Evolutionary conservation across 2,329 filamentous ascomycete genomes (phyloP).

Genomic region (Paecilomyces niveus): DNA sequence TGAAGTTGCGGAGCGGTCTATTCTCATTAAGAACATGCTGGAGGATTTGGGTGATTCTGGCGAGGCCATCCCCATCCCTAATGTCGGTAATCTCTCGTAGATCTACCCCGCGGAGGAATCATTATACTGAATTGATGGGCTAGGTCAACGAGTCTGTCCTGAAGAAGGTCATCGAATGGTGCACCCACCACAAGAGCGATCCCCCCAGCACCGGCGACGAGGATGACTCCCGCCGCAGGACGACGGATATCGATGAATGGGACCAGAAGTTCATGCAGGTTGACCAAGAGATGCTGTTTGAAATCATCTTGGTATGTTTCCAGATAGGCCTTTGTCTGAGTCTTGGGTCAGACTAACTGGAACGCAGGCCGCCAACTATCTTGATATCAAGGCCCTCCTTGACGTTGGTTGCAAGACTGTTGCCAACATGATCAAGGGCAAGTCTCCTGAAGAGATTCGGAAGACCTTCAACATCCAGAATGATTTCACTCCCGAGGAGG

Average conservation of each 20-base stretch:
- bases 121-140: neutral
- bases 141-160: constrained; percentile 89
- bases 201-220: constrained; percentile 77
- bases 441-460: constrained; percentile 96
- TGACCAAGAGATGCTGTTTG: constrained; percentile 98
- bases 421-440: constrained; percentile 99
- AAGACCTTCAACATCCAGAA: constrained; percentile 99
- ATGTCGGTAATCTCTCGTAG: constrained; percentile 20
- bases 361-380: constrained; percentile 83
- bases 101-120: neutral
- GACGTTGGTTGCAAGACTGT: constrained; percentile 99
- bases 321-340: neutral
- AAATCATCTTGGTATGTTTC: constrained; percentile 82
- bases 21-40: constrained; percentile 97
- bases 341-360: neutral
- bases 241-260: constrained; percentile 98
- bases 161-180: constrained; percentile 97
- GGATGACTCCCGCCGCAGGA: constrained; percentile 92
- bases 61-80: constrained; percentile 66
- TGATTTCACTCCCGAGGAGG: constrained; percentile 97
- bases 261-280: constrained; percentile 99
- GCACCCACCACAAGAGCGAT: constrained; percentile 87
- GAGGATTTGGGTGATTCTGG: constrained; percentile 71
- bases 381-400: constrained; percentile 96
- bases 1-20: constrained; percentile 78